Evolutionary conservation across 1,284 basidiomycete genomes (phyloP), one percentile per base, ranked within the genome.

Genomic region (Rhodotorula sp.): DNA sequence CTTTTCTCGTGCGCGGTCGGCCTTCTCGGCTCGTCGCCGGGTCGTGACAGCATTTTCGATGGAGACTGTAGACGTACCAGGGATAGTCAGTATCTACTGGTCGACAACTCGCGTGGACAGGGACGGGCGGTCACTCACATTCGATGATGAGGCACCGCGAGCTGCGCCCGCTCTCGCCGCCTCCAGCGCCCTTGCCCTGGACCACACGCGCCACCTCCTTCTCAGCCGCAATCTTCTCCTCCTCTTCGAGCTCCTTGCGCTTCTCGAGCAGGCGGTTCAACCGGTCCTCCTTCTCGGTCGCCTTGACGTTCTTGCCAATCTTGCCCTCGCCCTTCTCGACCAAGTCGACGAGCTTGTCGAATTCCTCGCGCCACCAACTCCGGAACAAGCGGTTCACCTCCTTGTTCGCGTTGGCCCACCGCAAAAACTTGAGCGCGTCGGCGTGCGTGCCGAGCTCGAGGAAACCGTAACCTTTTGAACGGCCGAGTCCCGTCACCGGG

Each of bases 401-500:
- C 0, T 86, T 82, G 79, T 96, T 95, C 80, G 92, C 96, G 83
- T 99, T 99, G 23, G 91, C 89, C 92, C 93, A 99, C 31, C 96
- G 86, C 49, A 99, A 82, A 1, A 97, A 91, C 58, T 92, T 90
- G 48, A 99, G 84, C 4, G 95, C 93, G 79, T 98, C 93, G 16
- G 89, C 87, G 80, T 97, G 96, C 39, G 84, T 86, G 52, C 88
- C 84, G 87, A 97, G 88, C 84, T 99, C 96, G 56, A 99, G 80
- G 84, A 99, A 99, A 21, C 96, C 97, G 79, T 97, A 99, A 0
- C 96, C 96, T 80, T 91, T 92, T 76, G 90, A 92, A 67, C 90
- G 87, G 4, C 93, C 93, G 76, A 91, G 88, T 3, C 91, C 92
- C 0, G 91, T 95, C 47, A 94, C 81, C 0, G 91, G 85, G 80